Conservation (phyloP, 805 yeast genomes). For the Wickerhamiella australiensis region DNA sequence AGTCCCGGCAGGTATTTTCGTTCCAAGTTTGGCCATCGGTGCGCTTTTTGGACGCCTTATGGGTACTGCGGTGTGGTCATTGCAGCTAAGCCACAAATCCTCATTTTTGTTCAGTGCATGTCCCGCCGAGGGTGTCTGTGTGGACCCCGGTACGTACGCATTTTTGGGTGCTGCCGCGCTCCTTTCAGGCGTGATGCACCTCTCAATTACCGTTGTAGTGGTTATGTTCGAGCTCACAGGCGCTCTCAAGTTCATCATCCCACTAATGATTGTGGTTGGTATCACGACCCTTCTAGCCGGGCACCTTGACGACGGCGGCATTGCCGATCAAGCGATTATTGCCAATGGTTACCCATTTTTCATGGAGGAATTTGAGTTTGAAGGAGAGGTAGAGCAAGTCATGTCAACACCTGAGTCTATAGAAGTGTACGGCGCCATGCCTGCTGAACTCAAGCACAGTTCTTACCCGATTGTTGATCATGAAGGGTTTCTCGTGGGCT, state of each 20-base stretch:
- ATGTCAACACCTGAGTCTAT: conserved; percentile 39
- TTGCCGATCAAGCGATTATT: conserved; percentile 87
- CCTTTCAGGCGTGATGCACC: conserved; percentile 83
- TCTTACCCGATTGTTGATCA: conserved; percentile 32
- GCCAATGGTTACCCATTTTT: conserved; percentile 81
- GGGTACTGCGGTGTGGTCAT: conserved; percentile 55
- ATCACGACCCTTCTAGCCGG: conserved; percentile 72
- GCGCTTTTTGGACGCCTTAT: conserved; percentile 86
- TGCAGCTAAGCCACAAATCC: conserved; percentile 33
- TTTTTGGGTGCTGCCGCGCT: conserved; percentile 95
- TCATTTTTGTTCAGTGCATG: conserved; percentile 31
- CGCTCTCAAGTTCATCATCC: conserved; percentile 79
- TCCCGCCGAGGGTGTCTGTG: conserved; percentile 39
- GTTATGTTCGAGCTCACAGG: conserved; percentile 96
- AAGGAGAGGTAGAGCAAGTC: conserved; percentile 41
- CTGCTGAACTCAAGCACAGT: conserved; percentile 19
- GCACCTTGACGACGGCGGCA: conserved; percentile 69
- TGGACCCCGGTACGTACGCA: conserved; percentile 91
- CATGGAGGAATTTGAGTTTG: conserved; percentile 54
- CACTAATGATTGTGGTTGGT: conserved; percentile 93
- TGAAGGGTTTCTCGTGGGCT: conserved; percentile 27
- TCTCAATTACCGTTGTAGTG: conserved; percentile 85
- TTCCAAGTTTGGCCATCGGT: conserved; percentile 95
- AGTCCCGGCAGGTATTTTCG: conserved; percentile 93
- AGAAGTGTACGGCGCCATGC: conserved; percentile 19